Percentiles rank a stretch among this genome's conserved stretches.
Conservation (phyloP, 2,329 filamentous ascomycete genomes). For the Fusarium papillatum region DNA sequence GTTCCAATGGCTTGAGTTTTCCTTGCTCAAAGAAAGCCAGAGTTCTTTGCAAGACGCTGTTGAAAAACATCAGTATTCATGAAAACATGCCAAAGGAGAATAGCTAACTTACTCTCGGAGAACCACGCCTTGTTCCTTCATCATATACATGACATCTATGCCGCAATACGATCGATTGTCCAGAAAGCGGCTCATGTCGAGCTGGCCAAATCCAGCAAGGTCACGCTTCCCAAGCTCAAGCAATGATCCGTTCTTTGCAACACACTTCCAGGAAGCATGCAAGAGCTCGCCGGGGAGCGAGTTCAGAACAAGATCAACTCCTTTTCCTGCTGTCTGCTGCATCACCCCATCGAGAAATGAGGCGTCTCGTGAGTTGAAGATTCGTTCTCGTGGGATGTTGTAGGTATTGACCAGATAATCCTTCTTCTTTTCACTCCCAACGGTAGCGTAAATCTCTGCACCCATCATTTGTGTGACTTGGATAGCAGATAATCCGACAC, state of each 20-base stretch:
- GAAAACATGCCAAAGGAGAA: neutral
- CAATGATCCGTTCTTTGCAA: slow-evolving; percentile 51
- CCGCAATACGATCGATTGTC: slow-evolving; percentile 35
- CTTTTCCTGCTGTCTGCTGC: slow-evolving; percentile 41
- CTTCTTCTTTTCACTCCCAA: slow-evolving; percentile 45
- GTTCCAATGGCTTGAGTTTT: neutral
- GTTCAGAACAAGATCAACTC: slow-evolving; percentile 53
- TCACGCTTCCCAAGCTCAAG: slow-evolving; percentile 53
- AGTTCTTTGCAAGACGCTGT: slow-evolving; percentile 15
- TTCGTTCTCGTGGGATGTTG: slow-evolving; percentile 45
- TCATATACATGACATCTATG: slow-evolving; percentile 29
- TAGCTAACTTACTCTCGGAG: slow-evolving; percentile 1
- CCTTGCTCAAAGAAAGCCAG: slow-evolving; percentile 22
- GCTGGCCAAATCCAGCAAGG: slow-evolving; percentile 23
- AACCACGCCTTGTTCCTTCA: neutral
- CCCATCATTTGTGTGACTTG: slow-evolving; percentile 42
- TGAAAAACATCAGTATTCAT: neutral
- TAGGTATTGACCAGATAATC: slow-evolving; percentile 43
- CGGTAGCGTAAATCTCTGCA: slow-evolving; percentile 40
- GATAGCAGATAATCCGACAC: slow-evolving; percentile 48
- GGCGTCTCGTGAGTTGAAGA: slow-evolving; percentile 45
- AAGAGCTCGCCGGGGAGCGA: slow-evolving; percentile 48
- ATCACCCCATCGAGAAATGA: slow-evolving; percentile 47
- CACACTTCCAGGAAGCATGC: slow-evolving; percentile 49
- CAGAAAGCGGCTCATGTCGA: slow-evolving; percentile 30